phyloP scores from a whole-genome alignment of 495 filamentous ascomycete genomes.

The Wilcoxina mikolae region DNA sequence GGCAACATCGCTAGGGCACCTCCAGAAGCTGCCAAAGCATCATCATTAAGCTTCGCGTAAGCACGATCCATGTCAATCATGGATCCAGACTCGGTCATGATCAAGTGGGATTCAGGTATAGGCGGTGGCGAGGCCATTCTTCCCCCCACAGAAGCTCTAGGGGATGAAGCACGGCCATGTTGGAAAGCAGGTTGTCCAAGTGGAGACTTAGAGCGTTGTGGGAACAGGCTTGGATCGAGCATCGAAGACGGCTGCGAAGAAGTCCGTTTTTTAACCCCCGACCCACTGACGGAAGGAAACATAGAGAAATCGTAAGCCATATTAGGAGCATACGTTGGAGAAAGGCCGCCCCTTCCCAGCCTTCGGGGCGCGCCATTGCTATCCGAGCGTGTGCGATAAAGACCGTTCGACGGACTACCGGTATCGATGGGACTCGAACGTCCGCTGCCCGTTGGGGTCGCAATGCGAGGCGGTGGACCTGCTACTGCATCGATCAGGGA shows the following conservation, averaged over 20 bases:
- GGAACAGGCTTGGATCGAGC: slow-evolving; percentile 1
- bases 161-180: slow-evolving; percentile 17
- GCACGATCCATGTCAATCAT: slow-evolving; percentile 24
- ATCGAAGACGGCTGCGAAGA: slow-evolving; percentile 12
- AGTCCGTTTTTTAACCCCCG: slow-evolving; percentile 2
- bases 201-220: slow-evolving; percentile 4
- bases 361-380: slow-evolving; percentile 19
- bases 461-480: background rate
- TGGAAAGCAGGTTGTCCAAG: background rate
- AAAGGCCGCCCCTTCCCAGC: slow-evolving; percentile 12
- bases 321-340: slow-evolving; percentile 14
- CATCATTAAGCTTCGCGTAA: slow-evolving; percentile 23
- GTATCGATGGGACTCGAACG: background rate
- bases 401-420: background rate
- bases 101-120: slow-evolving; percentile 1
- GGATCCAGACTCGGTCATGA: slow-evolving; percentile 11
- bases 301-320: slow-evolving; percentile 23
- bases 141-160: slow-evolving; percentile 13
- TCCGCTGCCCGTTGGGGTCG: background rate
- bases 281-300: slow-evolving; percentile 13
- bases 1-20: slow-evolving; percentile 21
- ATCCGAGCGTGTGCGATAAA: slow-evolving; percentile 1
- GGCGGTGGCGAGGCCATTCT: slow-evolving; percentile 19
- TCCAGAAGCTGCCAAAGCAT: slow-evolving; percentile 23
- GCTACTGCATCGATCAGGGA: slow-evolving; percentile 24